A percentile compares a stretch with the other conserved stretches of the same genome.
Conservation (phyloP, 306 rosid genomes). For the Ziziphus jujuba region DNA sequence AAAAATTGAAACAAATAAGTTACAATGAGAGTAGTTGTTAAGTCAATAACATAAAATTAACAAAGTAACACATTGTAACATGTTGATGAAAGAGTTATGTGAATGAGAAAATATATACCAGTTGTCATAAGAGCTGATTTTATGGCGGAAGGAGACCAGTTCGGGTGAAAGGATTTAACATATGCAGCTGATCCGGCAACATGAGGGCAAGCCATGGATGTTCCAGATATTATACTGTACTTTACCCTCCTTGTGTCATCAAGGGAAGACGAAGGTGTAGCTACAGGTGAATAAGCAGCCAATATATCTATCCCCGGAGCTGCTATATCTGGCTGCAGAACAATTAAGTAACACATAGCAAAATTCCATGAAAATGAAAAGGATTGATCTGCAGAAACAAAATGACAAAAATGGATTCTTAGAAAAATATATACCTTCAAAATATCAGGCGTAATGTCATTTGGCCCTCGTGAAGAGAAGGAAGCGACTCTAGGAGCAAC, state of each 20-base stretch:
- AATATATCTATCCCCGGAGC: conserved; percentile 32
- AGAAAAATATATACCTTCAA: conserved; percentile 7
- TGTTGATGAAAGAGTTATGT: neutral
- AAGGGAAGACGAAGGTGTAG: neutral
- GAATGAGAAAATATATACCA: conserved; percentile 5
- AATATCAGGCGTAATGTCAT: conserved; percentile 22
- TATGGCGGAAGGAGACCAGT: conserved; percentile 42
- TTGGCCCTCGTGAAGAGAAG: conserved; percentile 33
- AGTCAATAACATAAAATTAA: neutral
- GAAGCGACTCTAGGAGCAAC: conserved; percentile 13
- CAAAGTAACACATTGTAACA: no score
- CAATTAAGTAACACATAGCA: neutral
- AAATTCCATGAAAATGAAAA: neutral
- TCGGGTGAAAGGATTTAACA: conserved; percentile 31
- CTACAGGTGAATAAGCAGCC: conserved; percentile 23
- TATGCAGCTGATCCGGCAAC: conserved; percentile 35
- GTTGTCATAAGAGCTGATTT: conserved; percentile 38
- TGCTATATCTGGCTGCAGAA: conserved; percentile 31
- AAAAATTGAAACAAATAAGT: neutral
- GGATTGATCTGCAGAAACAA: neutral
- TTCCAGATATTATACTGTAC: conserved; percentile 24
- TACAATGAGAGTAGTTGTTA: neutral
- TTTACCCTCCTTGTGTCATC: conserved; percentile 1
- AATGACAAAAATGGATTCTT: neutral
- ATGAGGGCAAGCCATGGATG: conserved; percentile 43